Evolutionary conservation across 2,329 filamentous ascomycete species (phyloP).

Genomic region (Neurospora crassa): DNA sequence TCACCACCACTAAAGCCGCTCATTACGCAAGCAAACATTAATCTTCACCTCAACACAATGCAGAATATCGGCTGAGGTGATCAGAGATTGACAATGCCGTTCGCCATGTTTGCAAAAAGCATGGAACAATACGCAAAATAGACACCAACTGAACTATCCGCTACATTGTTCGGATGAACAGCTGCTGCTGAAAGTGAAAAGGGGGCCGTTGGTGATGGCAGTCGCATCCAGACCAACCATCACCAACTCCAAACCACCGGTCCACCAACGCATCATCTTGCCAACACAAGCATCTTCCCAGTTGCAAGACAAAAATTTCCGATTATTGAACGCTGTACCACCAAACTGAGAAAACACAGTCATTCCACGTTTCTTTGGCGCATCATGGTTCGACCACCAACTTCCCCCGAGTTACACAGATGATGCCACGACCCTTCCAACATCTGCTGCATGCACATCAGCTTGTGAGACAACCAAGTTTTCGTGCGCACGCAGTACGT

Average conservation of each 20-base stretch:
- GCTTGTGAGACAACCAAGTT: not conserved
- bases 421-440: not conserved
- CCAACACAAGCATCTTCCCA: not conserved
- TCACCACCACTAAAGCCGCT: not conserved
- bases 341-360: not conserved
- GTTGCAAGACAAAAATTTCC: not conserved
- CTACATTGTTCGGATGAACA: not conserved
- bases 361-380: not conserved
- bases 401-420: not conserved
- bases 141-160: not conserved
- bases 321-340: not conserved
- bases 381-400: not conserved
- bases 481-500: not conserved
- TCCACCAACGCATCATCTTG: not conserved
- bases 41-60: not conserved
- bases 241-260: not conserved
- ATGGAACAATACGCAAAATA: not conserved
- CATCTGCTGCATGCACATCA: not conserved
- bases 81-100: not conserved
- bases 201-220: not conserved
- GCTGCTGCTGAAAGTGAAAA: not conserved
- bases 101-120: not conserved
- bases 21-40: not conserved
- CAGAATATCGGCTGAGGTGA: not conserved
- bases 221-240: not conserved